Conservation (phyloP, 2,329 filamentous ascomycete species). For the Pyrenophora graminea region DNA sequence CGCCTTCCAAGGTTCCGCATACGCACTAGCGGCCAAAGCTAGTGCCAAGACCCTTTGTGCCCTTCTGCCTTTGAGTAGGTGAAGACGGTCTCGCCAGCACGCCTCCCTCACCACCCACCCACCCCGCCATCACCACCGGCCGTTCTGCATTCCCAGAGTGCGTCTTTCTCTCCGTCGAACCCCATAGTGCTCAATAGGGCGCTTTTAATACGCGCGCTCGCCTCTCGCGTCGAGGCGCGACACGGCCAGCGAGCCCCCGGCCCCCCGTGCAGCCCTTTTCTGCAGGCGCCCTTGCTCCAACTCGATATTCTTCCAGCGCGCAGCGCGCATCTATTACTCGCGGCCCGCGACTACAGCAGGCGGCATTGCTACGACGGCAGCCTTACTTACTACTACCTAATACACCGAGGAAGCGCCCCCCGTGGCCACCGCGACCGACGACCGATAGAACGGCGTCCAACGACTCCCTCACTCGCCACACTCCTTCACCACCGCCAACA, state of each 20-base stretch:
- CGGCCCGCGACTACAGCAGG: slow-evolving; percentile 12
- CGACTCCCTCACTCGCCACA: slow-evolving; percentile 11
- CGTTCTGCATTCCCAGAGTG: slow-evolving; percentile 42
- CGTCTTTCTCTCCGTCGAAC: slow-evolving; percentile 33
- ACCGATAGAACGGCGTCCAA: slow-evolving; percentile 21
- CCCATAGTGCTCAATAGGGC: slow-evolving; percentile 31
- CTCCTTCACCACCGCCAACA: slow-evolving; percentile 32
- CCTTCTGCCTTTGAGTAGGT: slow-evolving; percentile 18
- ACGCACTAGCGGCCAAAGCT: slow-evolving; percentile 11
- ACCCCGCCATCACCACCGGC: slow-evolving; percentile 36
- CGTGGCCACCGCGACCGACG: slow-evolving; percentile 36
- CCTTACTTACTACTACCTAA: slow-evolving; percentile 15
- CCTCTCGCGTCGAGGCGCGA: slow-evolving; percentile 25
- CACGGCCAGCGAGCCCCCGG: slow-evolving; percentile 37
- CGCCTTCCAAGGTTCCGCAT: slow-evolving; percentile 10
- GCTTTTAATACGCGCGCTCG: slow-evolving; percentile 33
- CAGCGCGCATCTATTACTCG: slow-evolving; percentile 36
- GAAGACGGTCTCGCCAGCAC: slow-evolving; percentile 19
- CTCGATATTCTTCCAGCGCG: slow-evolving; percentile 39
- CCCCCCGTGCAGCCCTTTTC: slow-evolving; percentile 37
- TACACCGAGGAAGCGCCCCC: slow-evolving; percentile 33
- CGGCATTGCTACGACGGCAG: slow-evolving; percentile 28
- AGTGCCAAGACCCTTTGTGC: slow-evolving; percentile 14
- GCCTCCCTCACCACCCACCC: slow-evolving; percentile 31
- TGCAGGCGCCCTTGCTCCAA: slow-evolving; percentile 30